Evolutionary conservation across 441 rosid species (phyloP), one percentile per base, ranked within the genome.

Genomic region (Melianthus villosus): DNA sequence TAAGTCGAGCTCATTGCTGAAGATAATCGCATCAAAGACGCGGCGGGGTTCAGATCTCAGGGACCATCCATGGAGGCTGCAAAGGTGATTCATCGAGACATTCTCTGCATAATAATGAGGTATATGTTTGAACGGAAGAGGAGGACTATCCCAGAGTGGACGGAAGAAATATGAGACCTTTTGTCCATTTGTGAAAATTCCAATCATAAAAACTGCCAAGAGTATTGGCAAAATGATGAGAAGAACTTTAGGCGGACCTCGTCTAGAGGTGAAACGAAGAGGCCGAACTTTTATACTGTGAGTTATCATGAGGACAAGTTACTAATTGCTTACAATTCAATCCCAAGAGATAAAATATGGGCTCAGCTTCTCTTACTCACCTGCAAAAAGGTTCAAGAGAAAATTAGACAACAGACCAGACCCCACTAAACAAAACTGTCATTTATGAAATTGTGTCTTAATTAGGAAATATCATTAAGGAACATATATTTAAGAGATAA

Each of bases 31-130:
- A 22, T 79, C 97, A 36, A 63, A 79, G 26, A 86, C 62, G 14
- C 57, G 68, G 6, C 89, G 76, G 0, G 93, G 83, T 40, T 64
- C 47, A 6, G 63, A 29, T 11, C 86, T 75, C 0, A 57, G 23
- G 38, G 83, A 59, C 97, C 97, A 79, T 1, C 86, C 93, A 20
- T 86, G 93, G 27, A 86, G 93, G 12, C 33, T 44, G 47, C 97
- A 82, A 16, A 77, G 81, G 54, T 68, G 81, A 26, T 66, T 75
- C 76, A 75, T 70, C 2, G 94, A 75, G 17, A 86, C 79, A 60
- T 79, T 86, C 45, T 82, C 94, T 0, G 94, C 82, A 44, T 86
- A 86, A 60, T 65, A 86, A 62, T 86, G 94, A 0, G 94, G 96
- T 2, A 86, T 45, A 27, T 50, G 73, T 27, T 47, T 41, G 51